A percentile compares a stretch with the other conserved stretches of the same genome.
These are phyloP conservation scores for Hypoxylon sp. DNA, from an alignment of 2,329 filamentous ascomycete species.

Conservation along the genomic window DNA sequence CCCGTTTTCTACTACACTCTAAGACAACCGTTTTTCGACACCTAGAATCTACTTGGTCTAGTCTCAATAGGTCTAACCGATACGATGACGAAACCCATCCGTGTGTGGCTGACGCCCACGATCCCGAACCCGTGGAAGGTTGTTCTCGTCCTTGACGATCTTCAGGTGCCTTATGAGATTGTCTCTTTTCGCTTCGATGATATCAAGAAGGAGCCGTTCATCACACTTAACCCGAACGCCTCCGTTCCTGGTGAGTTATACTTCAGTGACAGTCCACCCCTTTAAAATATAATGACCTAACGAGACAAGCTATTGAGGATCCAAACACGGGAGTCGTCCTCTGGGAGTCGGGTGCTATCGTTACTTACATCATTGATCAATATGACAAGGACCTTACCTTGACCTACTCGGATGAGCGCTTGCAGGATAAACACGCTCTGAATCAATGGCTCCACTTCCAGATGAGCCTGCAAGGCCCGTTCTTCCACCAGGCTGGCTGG, in stretches of 20 bases:
- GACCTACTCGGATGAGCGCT: conserved; percentile 10
- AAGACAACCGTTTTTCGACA: neutral
- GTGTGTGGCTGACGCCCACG: conserved; percentile 15
- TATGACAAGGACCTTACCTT: conserved; percentile 2
- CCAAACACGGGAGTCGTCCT: conserved; percentile 43
- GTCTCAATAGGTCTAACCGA: neutral
- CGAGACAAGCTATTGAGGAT: conserved; percentile 39
- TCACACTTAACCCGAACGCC: conserved; percentile 45
- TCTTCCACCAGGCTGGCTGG: conserved; percentile 10
- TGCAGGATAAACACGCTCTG: conserved; percentile 4
- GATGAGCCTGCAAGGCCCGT: conserved; percentile 22
- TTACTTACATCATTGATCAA: conserved; percentile 33
- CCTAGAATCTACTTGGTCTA: too few species aligned
- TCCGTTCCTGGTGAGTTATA: conserved; percentile 26
- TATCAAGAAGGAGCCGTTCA: conserved; percentile 38
- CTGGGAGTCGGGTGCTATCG: conserved; percentile 48
- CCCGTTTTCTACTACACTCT: neutral
- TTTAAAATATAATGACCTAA: neutral
- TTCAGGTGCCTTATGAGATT: conserved; percentile 16
- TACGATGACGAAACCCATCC: conserved; percentile 13
- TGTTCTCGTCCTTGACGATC: conserved; percentile 17
- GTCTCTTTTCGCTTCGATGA: conserved; percentile 22
- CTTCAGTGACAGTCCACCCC: too few species aligned
- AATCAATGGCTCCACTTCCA: conserved; percentile 30
- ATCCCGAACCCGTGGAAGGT: conserved; percentile 20